phyloP scores from a whole-genome alignment of 2,329 filamentous ascomycete species.

The Ophiocordyceps polyrhachis-furcata region DNA sequence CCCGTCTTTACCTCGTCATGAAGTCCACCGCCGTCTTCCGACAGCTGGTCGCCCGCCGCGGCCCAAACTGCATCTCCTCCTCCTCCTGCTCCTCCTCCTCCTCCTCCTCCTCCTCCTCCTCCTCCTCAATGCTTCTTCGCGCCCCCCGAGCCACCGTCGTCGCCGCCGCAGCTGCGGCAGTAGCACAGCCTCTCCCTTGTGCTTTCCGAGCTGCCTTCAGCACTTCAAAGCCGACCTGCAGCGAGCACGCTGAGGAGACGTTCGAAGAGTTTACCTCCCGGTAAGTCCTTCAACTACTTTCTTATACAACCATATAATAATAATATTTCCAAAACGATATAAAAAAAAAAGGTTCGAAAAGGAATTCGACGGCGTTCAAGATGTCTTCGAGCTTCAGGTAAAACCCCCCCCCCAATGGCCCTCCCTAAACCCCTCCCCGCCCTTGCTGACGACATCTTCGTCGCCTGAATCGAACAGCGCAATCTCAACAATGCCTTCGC shows the following conservation, averaged over 20 bases:
- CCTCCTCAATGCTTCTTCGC: constrained; percentile 43
- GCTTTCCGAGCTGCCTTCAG: constrained; percentile 34
- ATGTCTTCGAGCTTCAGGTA: constrained; percentile 99
- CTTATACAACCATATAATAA: no score
- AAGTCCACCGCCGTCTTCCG: constrained; percentile 52
- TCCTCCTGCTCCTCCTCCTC: no score
- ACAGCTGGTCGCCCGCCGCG: constrained; percentile 40
- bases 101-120: constrained; percentile 7
- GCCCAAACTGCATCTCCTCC: constrained; percentile 14
- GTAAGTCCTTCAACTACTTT: constrained; percentile 33
- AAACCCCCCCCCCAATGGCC: constrained; percentile 13
- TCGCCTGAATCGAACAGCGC: constrained; percentile 27
- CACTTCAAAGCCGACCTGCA: constrained; percentile 37
- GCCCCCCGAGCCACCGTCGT: constrained; percentile 14
- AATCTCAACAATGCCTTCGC: constrained; percentile 99
- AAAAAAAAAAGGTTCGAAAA: constrained; percentile 69
- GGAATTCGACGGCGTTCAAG: constrained; percentile 93
- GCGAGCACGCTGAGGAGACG: constrained; percentile 75
- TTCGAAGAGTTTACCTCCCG: constrained; percentile 98
- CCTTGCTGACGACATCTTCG: background rate
- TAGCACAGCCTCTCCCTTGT: constrained; percentile 28
- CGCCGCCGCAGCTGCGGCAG: constrained; percentile 23
- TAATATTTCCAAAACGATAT: background rate
- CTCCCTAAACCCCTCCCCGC: no score
- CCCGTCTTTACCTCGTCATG: constrained; percentile 22